phyloP scores from a whole-genome alignment of 1,284 basidiomycete genomes.

The Fomitopsis pinicola region DNA sequence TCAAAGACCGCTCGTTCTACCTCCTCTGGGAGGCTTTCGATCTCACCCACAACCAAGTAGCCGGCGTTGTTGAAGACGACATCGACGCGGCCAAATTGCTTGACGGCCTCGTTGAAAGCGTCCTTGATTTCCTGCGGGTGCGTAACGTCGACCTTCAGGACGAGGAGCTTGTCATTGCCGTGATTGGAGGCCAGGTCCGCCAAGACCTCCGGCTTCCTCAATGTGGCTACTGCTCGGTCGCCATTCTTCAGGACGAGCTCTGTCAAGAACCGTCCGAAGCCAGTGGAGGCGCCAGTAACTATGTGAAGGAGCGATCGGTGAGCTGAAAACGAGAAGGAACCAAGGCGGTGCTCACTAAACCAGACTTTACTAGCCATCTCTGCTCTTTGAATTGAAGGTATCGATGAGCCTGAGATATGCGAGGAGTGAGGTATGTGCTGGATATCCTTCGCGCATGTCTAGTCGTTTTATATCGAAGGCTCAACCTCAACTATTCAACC shows the following conservation, averaged over 20 bases:
- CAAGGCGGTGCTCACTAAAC: neutral
- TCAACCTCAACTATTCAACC: too few species aligned
- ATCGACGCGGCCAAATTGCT: constrained; percentile 14
- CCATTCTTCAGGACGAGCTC: constrained; percentile 12
- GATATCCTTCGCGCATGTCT: too few species aligned
- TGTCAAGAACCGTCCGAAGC: constrained; percentile 11
- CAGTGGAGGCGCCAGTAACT: constrained; percentile 20
- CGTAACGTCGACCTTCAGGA: constrained; percentile 15
- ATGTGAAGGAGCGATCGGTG: neutral
- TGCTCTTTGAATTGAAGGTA: too few species aligned
- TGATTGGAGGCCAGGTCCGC: constrained; percentile 11
- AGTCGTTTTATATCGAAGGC: too few species aligned
- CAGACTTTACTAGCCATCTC: neutral
- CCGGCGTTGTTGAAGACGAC: constrained; percentile 17
- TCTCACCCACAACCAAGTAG: constrained; percentile 9
- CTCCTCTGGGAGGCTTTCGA: constrained; percentile 19
- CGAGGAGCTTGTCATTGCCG: constrained; percentile 9
- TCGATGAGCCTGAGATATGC: too few species aligned
- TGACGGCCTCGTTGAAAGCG: constrained; percentile 7
- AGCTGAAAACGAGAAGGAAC: neutral
- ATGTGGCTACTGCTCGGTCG: constrained; percentile 13
- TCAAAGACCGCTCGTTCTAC: constrained; percentile 17
- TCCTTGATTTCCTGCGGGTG: constrained; percentile 5
- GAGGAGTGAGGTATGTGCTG: too few species aligned
- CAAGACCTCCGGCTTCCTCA: constrained; percentile 14